These are phyloP conservation scores for Parathielavia hyrcaniae DNA, from an alignment of 495 filamentous ascomycete species.

Conservation along the genomic window DNA sequence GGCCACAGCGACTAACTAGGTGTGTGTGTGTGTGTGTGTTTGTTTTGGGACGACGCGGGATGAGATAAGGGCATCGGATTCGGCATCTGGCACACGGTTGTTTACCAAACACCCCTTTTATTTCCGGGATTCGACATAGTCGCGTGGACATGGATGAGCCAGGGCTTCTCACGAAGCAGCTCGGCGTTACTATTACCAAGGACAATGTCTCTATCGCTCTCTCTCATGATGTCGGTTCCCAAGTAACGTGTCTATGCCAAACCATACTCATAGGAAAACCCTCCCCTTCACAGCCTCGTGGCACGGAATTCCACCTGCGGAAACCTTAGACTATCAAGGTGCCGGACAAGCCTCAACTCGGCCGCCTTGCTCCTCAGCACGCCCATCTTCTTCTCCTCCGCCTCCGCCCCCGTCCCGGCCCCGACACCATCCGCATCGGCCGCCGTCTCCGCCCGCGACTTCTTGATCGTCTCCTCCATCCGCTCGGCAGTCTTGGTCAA, in stretches of 20 bases:
- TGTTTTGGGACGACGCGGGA: slow-evolving; percentile 1
- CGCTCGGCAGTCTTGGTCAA: slow-evolving; percentile 67
- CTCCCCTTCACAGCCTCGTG: slow-evolving; percentile 37
- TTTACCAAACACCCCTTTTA: background rate
- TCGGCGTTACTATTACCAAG: background rate
- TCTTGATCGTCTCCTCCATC: slow-evolving; percentile 42
- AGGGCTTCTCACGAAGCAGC: too few relatives aligned
- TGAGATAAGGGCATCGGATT: background rate
- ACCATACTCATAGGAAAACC: background rate
- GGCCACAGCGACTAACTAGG: slow-evolving; percentile 61
- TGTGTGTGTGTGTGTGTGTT: background rate
- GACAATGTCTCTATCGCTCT: slow-evolving; percentile 10
- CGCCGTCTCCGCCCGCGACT: slow-evolving; percentile 26
- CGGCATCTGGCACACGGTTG: background rate
- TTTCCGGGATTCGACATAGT: background rate
- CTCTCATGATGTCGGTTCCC: background rate
- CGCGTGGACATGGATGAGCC: background rate
- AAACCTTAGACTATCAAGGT: slow-evolving; percentile 56
- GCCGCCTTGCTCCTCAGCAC: slow-evolving; percentile 66
- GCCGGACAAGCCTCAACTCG: slow-evolving; percentile 72
- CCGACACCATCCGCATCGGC: slow-evolving; percentile 35
- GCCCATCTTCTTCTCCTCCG: slow-evolving; percentile 57
- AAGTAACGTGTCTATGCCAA: background rate
- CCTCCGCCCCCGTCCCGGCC: slow-evolving; percentile 33
- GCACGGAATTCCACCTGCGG: slow-evolving; percentile 57